phyloP scores from a whole-genome alignment of 1,139 yeast species.

The Hansenula lynferdii region DNA sequence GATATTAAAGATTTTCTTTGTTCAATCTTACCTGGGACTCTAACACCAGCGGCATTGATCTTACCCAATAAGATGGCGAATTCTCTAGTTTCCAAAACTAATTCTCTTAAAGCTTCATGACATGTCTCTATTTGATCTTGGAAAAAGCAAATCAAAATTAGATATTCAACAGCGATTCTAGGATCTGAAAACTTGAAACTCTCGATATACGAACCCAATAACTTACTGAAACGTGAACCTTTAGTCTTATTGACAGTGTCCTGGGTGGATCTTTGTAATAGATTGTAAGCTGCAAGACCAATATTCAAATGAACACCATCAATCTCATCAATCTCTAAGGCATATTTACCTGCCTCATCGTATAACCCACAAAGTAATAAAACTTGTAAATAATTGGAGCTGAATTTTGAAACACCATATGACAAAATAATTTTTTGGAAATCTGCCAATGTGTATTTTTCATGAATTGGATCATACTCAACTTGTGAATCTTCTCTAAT shows the following conservation, averaged over 20 bases:
- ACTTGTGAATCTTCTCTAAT: conserved; percentile 50
- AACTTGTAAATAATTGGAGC: conserved; percentile 69
- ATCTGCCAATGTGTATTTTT: conserved; percentile 66
- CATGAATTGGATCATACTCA: conserved; percentile 51
- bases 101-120: conserved; percentile 78
- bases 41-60: conserved; percentile 64
- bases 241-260: conserved; percentile 15
- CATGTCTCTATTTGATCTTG: conserved; percentile 51
- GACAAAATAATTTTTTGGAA: conserved; percentile 68
- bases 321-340: conserved; percentile 64
- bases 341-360: conserved; percentile 74
- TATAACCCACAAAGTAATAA: conserved; percentile 74
- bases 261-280: conserved; percentile 47
- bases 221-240: conserved; percentile 52
- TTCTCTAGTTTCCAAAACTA: conserved; percentile 83
- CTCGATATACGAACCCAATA: conserved; percentile 69
- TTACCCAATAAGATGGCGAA: conserved; percentile 79
- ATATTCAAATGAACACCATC: conserved; percentile 92
- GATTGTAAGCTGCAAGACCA: conserved; percentile 71
- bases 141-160: conserved; percentile 63
- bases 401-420: conserved; percentile 72
- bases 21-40: conserved; percentile 84
- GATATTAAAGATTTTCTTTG: conserved; percentile 65
- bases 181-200: conserved; percentile 86
- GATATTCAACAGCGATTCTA: conserved; percentile 83